These are phyloP conservation scores for Phialemoniopsis sp. DNA, from an alignment of 2,329 filamentous ascomycete genomes.

Conservation along the genomic window DNA sequence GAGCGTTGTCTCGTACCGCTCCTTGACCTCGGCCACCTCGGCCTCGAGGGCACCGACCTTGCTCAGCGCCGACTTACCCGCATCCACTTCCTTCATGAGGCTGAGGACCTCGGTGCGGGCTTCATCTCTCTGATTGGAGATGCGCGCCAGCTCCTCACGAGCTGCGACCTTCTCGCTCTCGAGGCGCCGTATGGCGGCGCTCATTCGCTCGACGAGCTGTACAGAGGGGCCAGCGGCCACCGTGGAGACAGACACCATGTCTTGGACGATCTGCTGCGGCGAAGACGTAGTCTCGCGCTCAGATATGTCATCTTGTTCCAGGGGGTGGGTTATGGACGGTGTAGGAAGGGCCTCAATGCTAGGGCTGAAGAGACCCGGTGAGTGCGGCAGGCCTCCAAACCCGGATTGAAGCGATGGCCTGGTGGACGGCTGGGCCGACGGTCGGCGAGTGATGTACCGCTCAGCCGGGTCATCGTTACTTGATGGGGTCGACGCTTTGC, in stretches of 20 bases:
- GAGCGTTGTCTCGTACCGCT: slow-evolving; percentile 83
- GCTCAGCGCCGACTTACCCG: slow-evolving; percentile 55
- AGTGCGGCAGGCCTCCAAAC: slow-evolving; percentile 6
- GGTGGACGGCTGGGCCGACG: slow-evolving; percentile 41
- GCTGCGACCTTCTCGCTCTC: slow-evolving; percentile 88
- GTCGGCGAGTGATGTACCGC: slow-evolving; percentile 37
- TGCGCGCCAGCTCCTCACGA: slow-evolving; percentile 78
- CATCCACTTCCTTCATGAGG: slow-evolving; percentile 83
- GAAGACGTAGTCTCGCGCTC: slow-evolving; percentile 56
- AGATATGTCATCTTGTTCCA: slow-evolving; percentile 42
- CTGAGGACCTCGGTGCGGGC: slow-evolving; percentile 86
- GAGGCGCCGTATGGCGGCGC: slow-evolving; percentile 81
- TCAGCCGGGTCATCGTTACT: slow-evolving; percentile 41
- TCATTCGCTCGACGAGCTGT: slow-evolving; percentile 94
- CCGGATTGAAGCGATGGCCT: slow-evolving; percentile 30
- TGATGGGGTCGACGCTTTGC: slow-evolving; percentile 45
- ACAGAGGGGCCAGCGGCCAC: slow-evolving; percentile 88
- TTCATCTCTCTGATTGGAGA: slow-evolving; percentile 85
- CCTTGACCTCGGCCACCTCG: slow-evolving; percentile 63
- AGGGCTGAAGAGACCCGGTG: slow-evolving; percentile 36
- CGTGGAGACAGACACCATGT: slow-evolving; percentile 85
- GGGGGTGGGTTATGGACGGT: slow-evolving; percentile 34
- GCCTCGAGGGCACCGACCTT: slow-evolving; percentile 62
- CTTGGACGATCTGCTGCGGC: slow-evolving; percentile 68
- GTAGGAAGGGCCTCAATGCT: slow-evolving; percentile 41